Evolutionary conservation across 176 grass and related monocot genomes (phyloP).

Genomic region (Aegilops speltoides): DNA sequence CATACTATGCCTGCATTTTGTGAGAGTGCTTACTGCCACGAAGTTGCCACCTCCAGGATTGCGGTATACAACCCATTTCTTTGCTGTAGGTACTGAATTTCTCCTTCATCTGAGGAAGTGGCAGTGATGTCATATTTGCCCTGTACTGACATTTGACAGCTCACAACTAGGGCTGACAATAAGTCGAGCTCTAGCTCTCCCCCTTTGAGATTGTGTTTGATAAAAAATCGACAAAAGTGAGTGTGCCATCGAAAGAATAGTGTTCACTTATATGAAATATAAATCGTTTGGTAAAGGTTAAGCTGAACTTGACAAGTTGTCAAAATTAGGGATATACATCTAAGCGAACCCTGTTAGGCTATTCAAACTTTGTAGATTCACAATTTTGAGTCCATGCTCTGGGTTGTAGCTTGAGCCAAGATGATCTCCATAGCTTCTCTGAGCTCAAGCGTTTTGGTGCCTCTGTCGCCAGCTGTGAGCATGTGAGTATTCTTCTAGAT

Average conservation of each 20-base stretch:
- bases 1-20: neutral
- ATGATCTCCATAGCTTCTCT: neutral
- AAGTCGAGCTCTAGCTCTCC: neutral
- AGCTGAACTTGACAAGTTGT: neutral
- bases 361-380: neutral
- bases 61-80: neutral
- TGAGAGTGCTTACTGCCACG: neutral
- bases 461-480: neutral
- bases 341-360: neutral
- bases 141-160: neutral
- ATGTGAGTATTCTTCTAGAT: neutral
- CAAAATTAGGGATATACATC: neutral
- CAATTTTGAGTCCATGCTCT: neutral
- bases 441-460: conserved; percentile 1
- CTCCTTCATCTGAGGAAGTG: neutral
- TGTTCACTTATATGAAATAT: neutral
- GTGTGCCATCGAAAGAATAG: neutral
- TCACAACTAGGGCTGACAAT: neutral
- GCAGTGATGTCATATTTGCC: neutral
- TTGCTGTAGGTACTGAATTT: neutral
- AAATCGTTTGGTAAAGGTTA: neutral
- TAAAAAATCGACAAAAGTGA: neutral
- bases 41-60: neutral
- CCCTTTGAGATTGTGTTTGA: neutral
- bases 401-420: neutral